Evolutionary conservation across 208 protist genomes (phyloP).

Genomic region (Trypanosoma lewisi): DNA sequence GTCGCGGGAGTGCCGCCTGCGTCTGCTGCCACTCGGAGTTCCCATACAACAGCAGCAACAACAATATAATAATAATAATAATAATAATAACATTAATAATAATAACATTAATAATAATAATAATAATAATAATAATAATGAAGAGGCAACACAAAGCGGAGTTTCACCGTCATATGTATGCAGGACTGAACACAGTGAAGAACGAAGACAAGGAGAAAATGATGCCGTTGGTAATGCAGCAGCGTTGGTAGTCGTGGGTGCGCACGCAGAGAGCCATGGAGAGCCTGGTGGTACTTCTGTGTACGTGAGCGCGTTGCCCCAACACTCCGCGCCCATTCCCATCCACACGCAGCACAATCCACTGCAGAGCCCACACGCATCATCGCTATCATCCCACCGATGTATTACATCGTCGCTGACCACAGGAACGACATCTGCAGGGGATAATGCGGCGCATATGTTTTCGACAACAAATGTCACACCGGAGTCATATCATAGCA

Average conservation of each 20-base stretch:
- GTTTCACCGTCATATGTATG: no score
- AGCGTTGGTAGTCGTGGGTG: no score
- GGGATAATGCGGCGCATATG: conserved; percentile 5
- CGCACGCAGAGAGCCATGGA: no score
- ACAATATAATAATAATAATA: conserved; percentile 2
- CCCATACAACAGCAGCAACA: neutral
- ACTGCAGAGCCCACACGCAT: conserved; percentile 9
- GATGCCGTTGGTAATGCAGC: no score
- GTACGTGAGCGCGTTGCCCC: neutral
- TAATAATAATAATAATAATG: neutral
- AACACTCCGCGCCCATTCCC: conserved; percentile 18
- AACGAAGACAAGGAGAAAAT: no score
- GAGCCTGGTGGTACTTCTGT: no score
- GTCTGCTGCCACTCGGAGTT: conserved; percentile 14
- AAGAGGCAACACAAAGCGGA: neutral
- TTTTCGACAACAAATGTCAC: neutral
- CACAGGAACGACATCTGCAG: neutral
- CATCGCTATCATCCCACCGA: conserved; percentile 7
- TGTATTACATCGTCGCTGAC: conserved; percentile 4
- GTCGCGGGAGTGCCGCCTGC: conserved; percentile 34
- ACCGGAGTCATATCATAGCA: neutral
- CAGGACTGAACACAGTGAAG: no score
- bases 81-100: neutral
- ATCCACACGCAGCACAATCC: conserved; percentile 2
- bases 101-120: conserved; percentile 2